Evolutionary conservation across 177 flowering plant species (phyloP), one percentile per base, ranked within the genome.

Genomic region (Vitis hybrid): DNA sequence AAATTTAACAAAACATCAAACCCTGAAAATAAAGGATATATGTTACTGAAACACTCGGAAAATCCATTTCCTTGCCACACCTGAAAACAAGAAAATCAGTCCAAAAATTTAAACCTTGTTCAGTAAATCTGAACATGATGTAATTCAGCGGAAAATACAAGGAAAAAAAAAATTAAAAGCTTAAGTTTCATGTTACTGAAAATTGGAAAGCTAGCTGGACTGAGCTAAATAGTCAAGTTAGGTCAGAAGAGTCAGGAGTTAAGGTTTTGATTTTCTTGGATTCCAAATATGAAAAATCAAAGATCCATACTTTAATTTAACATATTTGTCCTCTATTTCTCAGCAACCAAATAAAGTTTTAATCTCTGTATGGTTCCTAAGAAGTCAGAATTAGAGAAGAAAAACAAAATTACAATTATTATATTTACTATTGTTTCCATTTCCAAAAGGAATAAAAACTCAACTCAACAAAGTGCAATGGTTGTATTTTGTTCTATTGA

Each of bases 61-160:
- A 90, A 78, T 56, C 79, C 76, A 74, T 78, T 80, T 63, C 77
- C 85, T 72, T 86, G 76, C 92, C 92, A 88, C 19, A 90, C 87
- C 97, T 90, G 89, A 65, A 69, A 50, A 56, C 17, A 60, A 50
- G n/a, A 69, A 58, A 65, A 60, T 5, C 32, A 66, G 48, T 19
- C 30, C 18, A 48, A n/a, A 49, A 40, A 23, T 4, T 5, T 12
- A 15, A 57, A 58, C 50, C 1, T 19, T 4, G 30, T 69, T 1
- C 12, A 23, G 14, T 21, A 66, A 65, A 52, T 52, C 45, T 10
- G 18, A 71, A 50, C 26, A 59, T 13, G 52, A 71, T 12, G 56
- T 26, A 66, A 45, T 23, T 6, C 64, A 40, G 18, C 26, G 30
- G 23, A 57, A 68, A 68, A 49, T 21, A 6, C 21, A 18, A 74